phyloP scores from a whole-genome alignment of 768 basidiomycete species.

The Mycena floridula region DNA sequence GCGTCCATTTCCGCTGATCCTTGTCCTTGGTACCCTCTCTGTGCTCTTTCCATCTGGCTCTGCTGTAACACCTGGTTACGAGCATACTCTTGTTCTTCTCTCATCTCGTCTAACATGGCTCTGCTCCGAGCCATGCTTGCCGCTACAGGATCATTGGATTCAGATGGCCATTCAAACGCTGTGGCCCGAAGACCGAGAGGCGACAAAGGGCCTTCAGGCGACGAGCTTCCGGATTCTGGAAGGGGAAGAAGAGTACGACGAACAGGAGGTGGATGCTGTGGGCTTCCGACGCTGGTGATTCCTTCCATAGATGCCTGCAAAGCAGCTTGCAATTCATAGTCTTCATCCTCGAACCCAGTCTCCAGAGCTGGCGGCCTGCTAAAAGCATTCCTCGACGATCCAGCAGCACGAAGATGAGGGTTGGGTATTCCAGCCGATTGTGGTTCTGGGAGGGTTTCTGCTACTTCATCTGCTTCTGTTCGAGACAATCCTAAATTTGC shows the following conservation, averaged over 20 bases:
- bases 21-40: too few species aligned
- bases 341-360: slow-evolving; percentile 62
- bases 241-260: slow-evolving; percentile 20
- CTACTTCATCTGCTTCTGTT: slow-evolving; percentile 67
- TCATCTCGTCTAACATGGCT: slow-evolving; percentile 56
- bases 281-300: slow-evolving; percentile 9
- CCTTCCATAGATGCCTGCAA: slow-evolving; percentile 69
- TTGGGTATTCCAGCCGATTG: slow-evolving; percentile 19
- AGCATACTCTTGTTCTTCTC: slow-evolving; percentile 59
- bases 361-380: not conserved
- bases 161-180: slow-evolving; percentile 4
- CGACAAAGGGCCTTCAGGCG: slow-evolving; percentile 13
- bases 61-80: slow-evolving; percentile 51
- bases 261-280: slow-evolving; percentile 19
- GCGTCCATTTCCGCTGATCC: slow-evolving; percentile 57
- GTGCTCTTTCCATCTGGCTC: slow-evolving; percentile 47
- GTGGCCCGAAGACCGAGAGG: slow-evolving; percentile 12
- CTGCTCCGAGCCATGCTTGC: slow-evolving; percentile 65
- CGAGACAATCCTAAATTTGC: slow-evolving; percentile 51
- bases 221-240: slow-evolving; percentile 10
- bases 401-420: too few species aligned
- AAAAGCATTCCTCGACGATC: too few species aligned
- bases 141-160: slow-evolving; percentile 46
- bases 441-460: slow-evolving; percentile 55
- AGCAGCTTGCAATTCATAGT: slow-evolving; percentile 82